Base-by-base conservation (phyloP, 306 rosid species). In the Vicia villosa region DNA sequence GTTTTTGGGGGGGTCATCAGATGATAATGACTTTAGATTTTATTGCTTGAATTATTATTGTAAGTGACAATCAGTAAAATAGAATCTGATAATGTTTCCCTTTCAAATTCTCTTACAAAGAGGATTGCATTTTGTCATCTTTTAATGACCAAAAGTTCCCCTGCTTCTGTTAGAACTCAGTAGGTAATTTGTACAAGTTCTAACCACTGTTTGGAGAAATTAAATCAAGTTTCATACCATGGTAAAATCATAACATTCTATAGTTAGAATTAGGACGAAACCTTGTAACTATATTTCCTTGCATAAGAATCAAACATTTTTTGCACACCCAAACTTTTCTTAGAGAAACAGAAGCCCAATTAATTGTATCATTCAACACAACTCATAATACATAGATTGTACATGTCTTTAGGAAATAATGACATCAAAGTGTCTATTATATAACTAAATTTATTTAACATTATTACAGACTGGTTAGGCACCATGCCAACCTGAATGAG, bases 291-390 rank as follows among this genome's bases (percentile, higher is more conserved):
- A 51, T 20, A 41, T 42, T 11, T 42, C 34, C 34, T 60, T 60
- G 6, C 68, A 11, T 42, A 42, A 58, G 59, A 72, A 6, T 37
- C 22, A 40, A 12, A 12, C 11, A 55, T 16, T 10, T 42, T 63
- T 50, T 15, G 12, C 20, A 13, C 36, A 12, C 69, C 64, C n/a
- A 54, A 64, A 26, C 24, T 20, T 41, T 26, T 26, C 56, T 1
- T 17, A 19, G 10, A 37, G 38, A 50, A 21, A 73, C 36, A 22
- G 3, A 22, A 55, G 34, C 17, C 57, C 26, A 30, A 19, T 37
- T 20, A 37, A 16, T 63, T 16, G 38, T 37, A 49, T 20, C 64
- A 22, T 57, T 77, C 15, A 50, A 49, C 45, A 52, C 10, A 34
- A 1, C 19, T 3, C 15, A 46, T 10, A 10, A 49, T 30, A 47